Evolutionary conservation across 116 monocot species (phyloP).

Genomic region (Dioscorea cayenensis): DNA sequence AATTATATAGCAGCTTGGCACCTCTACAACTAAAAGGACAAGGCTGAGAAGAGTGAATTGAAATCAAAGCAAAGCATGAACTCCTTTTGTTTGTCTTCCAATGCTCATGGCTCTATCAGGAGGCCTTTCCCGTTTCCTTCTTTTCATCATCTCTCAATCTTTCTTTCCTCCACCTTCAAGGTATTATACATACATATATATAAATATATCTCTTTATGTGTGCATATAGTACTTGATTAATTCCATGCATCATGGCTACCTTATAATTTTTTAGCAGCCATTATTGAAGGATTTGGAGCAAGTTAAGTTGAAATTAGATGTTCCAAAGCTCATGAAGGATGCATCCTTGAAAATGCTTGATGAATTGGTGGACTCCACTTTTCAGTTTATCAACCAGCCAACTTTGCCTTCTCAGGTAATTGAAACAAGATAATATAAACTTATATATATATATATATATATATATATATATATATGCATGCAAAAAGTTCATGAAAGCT

Average conservation of each 20-base stretch:
- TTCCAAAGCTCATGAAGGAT: constrained; percentile 6
- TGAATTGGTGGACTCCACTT: constrained; percentile 24
- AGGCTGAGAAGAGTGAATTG: neutral
- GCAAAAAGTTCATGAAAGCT: too few species aligned
- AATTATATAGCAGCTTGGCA: too few species aligned
- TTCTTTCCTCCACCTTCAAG: neutral
- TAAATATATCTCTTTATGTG: too few species aligned
- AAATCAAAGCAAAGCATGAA: neutral
- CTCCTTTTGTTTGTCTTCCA: neutral
- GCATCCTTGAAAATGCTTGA: constrained; percentile 19
- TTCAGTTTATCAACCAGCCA: constrained; percentile 26
- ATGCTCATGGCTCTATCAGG: neutral
- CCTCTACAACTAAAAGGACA: neutral
- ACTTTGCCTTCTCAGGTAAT: constrained; percentile 32
- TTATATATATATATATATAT: too few species aligned
- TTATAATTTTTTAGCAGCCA: constrained; percentile 3
- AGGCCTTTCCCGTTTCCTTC: neutral
- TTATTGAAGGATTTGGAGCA: constrained; percentile 14
- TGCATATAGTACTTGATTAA: neutral
- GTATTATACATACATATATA: neutral
- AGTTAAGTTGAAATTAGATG: constrained; percentile 2
- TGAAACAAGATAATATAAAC: too few species aligned
- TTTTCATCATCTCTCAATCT: neutral
- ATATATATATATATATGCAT: too few species aligned
- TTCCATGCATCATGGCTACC: neutral